These are phyloP conservation scores for Coriaria nepalensis DNA, from an alignment of 306 rosid genomes.

Conservation along the genomic window DNA sequence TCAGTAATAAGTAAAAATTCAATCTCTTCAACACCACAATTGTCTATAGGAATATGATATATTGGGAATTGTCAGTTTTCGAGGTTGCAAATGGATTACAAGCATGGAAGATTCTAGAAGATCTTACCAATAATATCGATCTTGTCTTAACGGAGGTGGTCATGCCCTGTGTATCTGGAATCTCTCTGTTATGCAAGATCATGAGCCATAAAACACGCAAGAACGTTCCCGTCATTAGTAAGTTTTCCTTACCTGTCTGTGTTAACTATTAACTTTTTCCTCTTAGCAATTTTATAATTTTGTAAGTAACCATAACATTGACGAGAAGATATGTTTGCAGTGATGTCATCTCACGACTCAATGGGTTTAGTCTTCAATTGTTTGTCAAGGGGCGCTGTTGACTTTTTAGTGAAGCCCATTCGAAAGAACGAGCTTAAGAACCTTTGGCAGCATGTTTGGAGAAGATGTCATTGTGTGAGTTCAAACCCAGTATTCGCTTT, in stretches of 20 bases:
- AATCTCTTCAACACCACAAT: neutral
- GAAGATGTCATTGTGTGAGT: slow-evolving; percentile 96
- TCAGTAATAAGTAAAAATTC: slow-evolving; percentile 8
- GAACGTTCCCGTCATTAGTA: slow-evolving; percentile 85
- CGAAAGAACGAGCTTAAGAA: slow-evolving; percentile 97
- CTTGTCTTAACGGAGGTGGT: slow-evolving; percentile 77
- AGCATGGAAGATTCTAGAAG: slow-evolving; percentile 87
- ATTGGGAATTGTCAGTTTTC: slow-evolving; percentile 36
- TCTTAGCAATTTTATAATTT: neutral
- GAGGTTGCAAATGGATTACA: slow-evolving; percentile 72
- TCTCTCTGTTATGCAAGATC: slow-evolving; percentile 72
- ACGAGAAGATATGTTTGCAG: slow-evolving; percentile 52
- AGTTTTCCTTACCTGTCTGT: slow-evolving; percentile 25
- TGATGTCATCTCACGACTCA: slow-evolving; percentile 95
- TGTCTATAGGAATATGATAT: neutral
- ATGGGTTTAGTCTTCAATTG: slow-evolving; percentile 96
- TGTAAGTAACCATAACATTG: no score
- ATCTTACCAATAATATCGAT: slow-evolving; percentile 73
- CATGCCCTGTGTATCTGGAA: slow-evolving; percentile 77
- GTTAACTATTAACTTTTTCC: slow-evolving; percentile 15
- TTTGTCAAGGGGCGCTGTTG: slow-evolving; percentile 95
- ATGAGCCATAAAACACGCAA: slow-evolving; percentile 68
- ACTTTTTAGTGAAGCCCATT: slow-evolving; percentile 85
- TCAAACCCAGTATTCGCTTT: no score
- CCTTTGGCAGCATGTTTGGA: slow-evolving; percentile 99